Percentiles rank a stretch among this genome's conserved stretches.
phyloP scores from a whole-genome alignment of 805 yeast genomes.

The Nakazawaea wickerhamii region DNA sequence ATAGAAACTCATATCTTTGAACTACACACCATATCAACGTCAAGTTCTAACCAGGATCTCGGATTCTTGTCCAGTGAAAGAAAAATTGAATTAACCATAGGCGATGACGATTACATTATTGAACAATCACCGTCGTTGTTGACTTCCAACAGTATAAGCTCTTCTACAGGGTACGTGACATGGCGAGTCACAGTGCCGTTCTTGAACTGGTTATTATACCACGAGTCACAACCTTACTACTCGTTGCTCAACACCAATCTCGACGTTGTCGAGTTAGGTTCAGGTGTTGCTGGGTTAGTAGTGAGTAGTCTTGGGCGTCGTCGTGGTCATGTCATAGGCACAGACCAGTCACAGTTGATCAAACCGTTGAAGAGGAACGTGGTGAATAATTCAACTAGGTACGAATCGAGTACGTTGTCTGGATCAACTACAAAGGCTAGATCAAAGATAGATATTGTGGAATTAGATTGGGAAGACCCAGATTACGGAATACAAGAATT shows the following conservation, averaged over 20 bases:
- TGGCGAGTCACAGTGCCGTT: constrained; percentile 51
- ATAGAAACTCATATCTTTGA: constrained; percentile 25
- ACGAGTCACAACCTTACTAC: constrained; percentile 24
- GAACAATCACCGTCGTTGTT: constrained; percentile 29
- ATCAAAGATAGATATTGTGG: constrained; percentile 37
- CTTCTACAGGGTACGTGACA: constrained; percentile 60
- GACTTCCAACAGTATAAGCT: constrained; percentile 27
- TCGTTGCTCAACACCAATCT: constrained; percentile 15
- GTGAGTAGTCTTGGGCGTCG: constrained; percentile 34
- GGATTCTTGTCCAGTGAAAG: constrained; percentile 23
- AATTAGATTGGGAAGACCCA: constrained; percentile 57
- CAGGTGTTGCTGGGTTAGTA: constrained; percentile 54
- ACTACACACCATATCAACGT: constrained; percentile 18
- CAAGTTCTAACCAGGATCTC: constrained; percentile 16
- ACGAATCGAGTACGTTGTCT: constrained; percentile 21
- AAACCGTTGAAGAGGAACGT: constrained; percentile 46
- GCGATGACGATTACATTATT: constrained; percentile 19
- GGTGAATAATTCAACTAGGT: constrained; percentile 27
- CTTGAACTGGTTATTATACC: constrained; percentile 46
- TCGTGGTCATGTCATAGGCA: constrained; percentile 39
- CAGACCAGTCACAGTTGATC: constrained; percentile 53
- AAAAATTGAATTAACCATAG: constrained; percentile 16
- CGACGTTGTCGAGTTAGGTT: constrained; percentile 51
- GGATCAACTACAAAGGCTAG: constrained; percentile 5
- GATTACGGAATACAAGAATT: constrained; percentile 27